These are phyloP conservation scores for Pseudogymnoascus sp. DNA, from an alignment of 2,329 filamentous ascomycete genomes.

Conservation along the genomic window DNA sequence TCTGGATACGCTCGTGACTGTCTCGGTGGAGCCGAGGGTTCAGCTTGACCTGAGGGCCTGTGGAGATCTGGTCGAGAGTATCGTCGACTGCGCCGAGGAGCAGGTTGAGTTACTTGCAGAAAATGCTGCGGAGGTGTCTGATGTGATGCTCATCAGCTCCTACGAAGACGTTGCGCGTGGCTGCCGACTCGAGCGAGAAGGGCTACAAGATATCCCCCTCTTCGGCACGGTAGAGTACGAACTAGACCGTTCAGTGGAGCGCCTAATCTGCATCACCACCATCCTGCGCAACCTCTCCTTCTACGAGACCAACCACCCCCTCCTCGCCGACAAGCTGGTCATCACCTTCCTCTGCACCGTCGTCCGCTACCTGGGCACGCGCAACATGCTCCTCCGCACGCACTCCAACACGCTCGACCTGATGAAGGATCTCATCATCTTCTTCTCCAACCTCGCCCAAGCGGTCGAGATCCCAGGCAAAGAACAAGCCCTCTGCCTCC, in stretches of 20 bases:
- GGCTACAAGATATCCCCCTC: conserved; percentile 61
- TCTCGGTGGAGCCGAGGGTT: conserved; percentile 53
- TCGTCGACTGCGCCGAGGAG: conserved; percentile 86
- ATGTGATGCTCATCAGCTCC: conserved; percentile 70
- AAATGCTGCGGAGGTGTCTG: conserved; percentile 74
- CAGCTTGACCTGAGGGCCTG: conserved; percentile 62
- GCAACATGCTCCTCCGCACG: conserved; percentile 75
- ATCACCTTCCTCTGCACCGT: conserved; percentile 77
- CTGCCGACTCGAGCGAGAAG: conserved; percentile 66
- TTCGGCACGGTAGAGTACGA: conserved; percentile 74
- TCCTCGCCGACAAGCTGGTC: conserved; percentile 67
- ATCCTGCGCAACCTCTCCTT: conserved; percentile 92
- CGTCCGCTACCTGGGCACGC: conserved; percentile 80
- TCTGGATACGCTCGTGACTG: conserved; percentile 67
- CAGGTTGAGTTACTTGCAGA: conserved; percentile 80
- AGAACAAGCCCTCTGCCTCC: conserved; percentile 76
- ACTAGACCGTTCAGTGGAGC: conserved; percentile 77
- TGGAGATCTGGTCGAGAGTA: conserved; percentile 79
- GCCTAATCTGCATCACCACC: conserved; percentile 82
- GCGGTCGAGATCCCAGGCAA: conserved; percentile 72
- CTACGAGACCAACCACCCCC: conserved; percentile 63
- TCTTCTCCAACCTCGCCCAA: conserved; percentile 81
- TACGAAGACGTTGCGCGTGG: conserved; percentile 83
- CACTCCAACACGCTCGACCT: conserved; percentile 85
- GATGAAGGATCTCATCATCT: conserved; percentile 88